Percentiles rank a stretch among this genome's conserved stretches.
These are phyloP conservation scores for Macrotyloma uniflorum DNA, from an alignment of 306 rosid species.

Conservation along the genomic window DNA sequence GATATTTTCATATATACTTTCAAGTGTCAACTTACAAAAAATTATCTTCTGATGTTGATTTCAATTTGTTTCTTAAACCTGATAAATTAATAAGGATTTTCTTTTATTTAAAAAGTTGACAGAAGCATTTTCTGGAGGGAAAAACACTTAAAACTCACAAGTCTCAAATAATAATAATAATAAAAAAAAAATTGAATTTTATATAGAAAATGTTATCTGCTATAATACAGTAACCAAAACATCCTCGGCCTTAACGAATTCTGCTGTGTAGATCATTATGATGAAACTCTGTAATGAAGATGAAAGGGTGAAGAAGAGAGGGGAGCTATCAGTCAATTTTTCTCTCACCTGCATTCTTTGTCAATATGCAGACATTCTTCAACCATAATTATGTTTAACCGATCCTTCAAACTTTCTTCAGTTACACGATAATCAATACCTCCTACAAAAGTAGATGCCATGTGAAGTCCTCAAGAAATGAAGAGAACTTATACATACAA, in stretches of 20 bases:
- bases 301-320: constrained; percentile 4
- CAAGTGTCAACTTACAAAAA: background rate
- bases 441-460: constrained; percentile 40
- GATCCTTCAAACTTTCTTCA: constrained; percentile 73
- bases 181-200: background rate
- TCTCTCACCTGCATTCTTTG: constrained; percentile 65
- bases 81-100: background rate
- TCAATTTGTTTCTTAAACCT: background rate
- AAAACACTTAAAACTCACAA: background rate
- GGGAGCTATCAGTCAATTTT: background rate
- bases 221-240: background rate
- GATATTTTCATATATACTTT: background rate
- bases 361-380: constrained; percentile 75
- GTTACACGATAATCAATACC: constrained; percentile 54
- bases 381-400: constrained; percentile 64
- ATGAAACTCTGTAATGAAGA: constrained; percentile 12
- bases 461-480: background rate
- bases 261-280: background rate
- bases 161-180: background rate
- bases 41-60: background rate
- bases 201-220: constrained; percentile 13
- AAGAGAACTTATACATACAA: background rate
- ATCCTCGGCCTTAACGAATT: background rate
- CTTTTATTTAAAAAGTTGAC: constrained; percentile 2
- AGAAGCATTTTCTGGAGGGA: constrained; percentile 7